These are phyloP conservation scores for Quercus variabilis DNA, from an alignment of 306 rosid genomes.

Conservation along the genomic window DNA sequence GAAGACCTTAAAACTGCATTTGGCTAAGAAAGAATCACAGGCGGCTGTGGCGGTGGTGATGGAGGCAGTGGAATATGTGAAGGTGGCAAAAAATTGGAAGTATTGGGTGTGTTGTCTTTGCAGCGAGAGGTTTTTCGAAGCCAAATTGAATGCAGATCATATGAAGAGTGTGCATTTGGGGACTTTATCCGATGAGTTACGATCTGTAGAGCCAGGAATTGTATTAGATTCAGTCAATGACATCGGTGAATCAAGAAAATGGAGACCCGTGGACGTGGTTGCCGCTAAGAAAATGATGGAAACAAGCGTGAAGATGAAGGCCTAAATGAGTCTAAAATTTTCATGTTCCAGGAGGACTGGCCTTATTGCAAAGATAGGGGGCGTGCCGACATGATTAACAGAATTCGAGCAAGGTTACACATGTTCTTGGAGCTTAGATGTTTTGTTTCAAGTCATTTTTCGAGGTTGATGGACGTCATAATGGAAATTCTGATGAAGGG, in stretches of 20 bases:
- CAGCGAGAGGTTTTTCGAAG: background rate
- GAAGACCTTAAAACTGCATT: background rate
- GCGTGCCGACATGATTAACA: too few species aligned
- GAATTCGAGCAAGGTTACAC: too few species aligned
- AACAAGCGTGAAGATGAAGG: background rate
- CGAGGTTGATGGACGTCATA: too few species aligned
- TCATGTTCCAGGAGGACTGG: background rate
- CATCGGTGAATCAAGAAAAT: background rate
- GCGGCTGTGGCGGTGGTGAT: background rate
- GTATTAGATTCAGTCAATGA: too few species aligned
- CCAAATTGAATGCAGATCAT: background rate
- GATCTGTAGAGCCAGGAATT: background rate
- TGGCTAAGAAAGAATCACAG: background rate
- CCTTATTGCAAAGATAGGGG: too few species aligned
- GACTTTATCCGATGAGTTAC: background rate
- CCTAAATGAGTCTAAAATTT: too few species aligned
- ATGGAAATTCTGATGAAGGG: too few species aligned
- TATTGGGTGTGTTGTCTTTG: background rate
- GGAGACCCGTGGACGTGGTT: background rate
- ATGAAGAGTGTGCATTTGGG: background rate
- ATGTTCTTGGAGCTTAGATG: too few species aligned
- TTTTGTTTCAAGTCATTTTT: too few species aligned
- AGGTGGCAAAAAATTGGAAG: background rate
- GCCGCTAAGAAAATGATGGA: background rate
- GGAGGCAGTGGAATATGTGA: background rate